Evolutionary conservation across 148 eudicot genomes (phyloP), one percentile per base, ranked within the genome.

Genomic region (Dianthus caryophyllus): DNA sequence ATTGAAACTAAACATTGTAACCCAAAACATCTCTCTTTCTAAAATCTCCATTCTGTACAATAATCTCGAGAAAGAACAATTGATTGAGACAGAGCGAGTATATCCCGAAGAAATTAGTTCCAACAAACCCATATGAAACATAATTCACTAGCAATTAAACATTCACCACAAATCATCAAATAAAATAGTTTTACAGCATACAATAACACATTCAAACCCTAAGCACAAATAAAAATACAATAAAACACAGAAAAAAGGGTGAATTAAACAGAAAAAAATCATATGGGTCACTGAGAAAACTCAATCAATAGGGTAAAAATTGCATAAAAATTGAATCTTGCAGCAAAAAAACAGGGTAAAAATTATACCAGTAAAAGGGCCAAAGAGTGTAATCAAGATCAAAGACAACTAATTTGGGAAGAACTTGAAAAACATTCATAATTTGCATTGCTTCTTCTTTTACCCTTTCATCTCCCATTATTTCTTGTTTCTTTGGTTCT

Each of bases 381-480:
- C 91, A 86, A 47, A 86, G 78, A 61, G 91, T 86, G 61, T 86
- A 82, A 80, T 86, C 91, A 68, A 86, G 91, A 82, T 86, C 88
- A 73, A 86, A 86, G 76, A 86, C 88, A 53, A 86, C 86, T 71
- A 86, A 72, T 69, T 83, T 81, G 29, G 91, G 91, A 73, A 86
- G 78, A 18, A 76, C 78, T 53, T 84, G 83, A 52, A 86, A 84
- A 38, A 78, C 61, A 36, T 73, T 79, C 73, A 86, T 26, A 48
- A 84, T 67, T 69, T 84, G 78, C 66, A 78, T 56, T 22, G 86
- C 91, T 61, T 84, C 81, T 11, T 65, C 68, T 79, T 81, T 86
- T 56, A 84, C 84, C 75, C 75, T 80, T 65, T 84, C 86, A 18
- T 78, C 82, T 48, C 78, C 88, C 91, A 81, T 84, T 41, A 57